Evolutionary conservation across 2,329 filamentous ascomycete genomes (phyloP).

Genomic region (Aspergillaceae sp.): DNA sequence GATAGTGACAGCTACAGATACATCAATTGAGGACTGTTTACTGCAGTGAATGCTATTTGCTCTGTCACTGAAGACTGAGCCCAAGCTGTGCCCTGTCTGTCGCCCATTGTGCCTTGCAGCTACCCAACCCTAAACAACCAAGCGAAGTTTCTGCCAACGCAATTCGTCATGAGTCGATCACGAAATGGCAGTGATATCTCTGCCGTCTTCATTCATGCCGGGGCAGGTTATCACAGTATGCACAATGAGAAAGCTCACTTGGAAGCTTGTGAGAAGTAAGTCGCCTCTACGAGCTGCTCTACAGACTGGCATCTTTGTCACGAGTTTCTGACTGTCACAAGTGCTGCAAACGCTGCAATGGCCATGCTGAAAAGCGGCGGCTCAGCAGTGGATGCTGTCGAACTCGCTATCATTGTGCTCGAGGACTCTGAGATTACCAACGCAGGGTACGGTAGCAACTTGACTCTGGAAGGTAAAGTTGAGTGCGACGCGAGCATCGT

Average conservation of each 20-base stretch:
- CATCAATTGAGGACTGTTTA: background rate
- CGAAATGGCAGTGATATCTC: constrained; percentile 44
- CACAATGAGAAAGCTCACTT: constrained; percentile 81
- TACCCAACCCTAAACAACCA: background rate
- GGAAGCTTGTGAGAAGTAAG: constrained; percentile 79
- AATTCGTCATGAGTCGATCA: constrained; percentile 24
- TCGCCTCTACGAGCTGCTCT: background rate
- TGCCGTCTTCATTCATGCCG: constrained; percentile 91
- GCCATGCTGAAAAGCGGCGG: constrained; percentile 67
- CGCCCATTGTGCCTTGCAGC: background rate
- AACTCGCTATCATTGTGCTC: constrained; percentile 75
- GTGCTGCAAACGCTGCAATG: constrained; percentile 80
- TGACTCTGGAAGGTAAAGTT: constrained; percentile 80
- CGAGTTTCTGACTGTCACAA: constrained; percentile 28
- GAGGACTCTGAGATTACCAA: constrained; percentile 97
- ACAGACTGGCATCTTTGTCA: background rate
- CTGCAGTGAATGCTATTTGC: background rate
- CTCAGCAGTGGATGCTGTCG: constrained; percentile 77
- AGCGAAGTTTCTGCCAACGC: background rate
- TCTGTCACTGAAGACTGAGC: background rate
- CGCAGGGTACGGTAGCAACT: constrained; percentile 89
- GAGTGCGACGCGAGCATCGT: constrained; percentile 94
- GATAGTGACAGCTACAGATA: background rate
- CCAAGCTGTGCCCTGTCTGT: background rate
- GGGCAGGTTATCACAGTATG: constrained; percentile 84